These are phyloP conservation scores for Silene conica DNA, from an alignment of 148 eudicot genomes.

Conservation along the genomic window DNA sequence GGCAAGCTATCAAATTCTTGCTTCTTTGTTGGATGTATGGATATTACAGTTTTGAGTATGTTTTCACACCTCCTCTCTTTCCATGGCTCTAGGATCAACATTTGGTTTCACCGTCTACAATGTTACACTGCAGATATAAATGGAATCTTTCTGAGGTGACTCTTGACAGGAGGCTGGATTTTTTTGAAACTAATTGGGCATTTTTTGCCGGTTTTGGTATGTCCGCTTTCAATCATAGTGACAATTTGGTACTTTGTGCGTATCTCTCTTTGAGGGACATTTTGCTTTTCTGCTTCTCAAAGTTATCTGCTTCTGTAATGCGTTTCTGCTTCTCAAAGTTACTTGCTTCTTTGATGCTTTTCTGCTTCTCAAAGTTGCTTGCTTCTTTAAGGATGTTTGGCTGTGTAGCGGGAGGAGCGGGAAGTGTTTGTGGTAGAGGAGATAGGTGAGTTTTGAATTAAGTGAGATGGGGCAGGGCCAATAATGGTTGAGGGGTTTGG, in stretches of 20 bases:
- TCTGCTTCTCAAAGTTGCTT: background rate
- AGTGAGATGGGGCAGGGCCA: background rate
- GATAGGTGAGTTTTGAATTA: background rate
- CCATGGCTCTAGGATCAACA: slow-evolving; percentile 5
- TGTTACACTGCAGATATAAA: slow-evolving; percentile 59
- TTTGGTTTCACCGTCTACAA: slow-evolving; percentile 14
- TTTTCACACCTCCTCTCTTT: slow-evolving; percentile 20
- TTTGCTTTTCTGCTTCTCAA: slow-evolving; percentile 3
- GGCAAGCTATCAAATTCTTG: slow-evolving; percentile 69
- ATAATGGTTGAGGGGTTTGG: background rate
- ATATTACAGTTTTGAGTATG: slow-evolving; percentile 96
- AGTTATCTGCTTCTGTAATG: background rate
- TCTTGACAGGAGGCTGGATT: slow-evolving; percentile 81
- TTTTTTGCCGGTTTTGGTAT: slow-evolving; percentile 99
- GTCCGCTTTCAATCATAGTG: background rate
- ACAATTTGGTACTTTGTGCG: slow-evolving; percentile 1
- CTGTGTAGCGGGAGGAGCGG: background rate
- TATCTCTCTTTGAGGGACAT: slow-evolving; percentile 3
- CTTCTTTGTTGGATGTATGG: slow-evolving; percentile 98
- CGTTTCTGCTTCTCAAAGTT: too few species aligned
- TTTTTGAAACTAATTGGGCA: slow-evolving; percentile 95
- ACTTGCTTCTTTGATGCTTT: background rate
- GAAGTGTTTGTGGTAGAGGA: background rate
- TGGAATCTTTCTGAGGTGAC: slow-evolving; percentile 93
- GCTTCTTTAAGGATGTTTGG: background rate